These are phyloP conservation scores for Ophiostoma angusticollis DNA, from an alignment of 2,329 filamentous ascomycete genomes.

Conservation along the genomic window DNA sequence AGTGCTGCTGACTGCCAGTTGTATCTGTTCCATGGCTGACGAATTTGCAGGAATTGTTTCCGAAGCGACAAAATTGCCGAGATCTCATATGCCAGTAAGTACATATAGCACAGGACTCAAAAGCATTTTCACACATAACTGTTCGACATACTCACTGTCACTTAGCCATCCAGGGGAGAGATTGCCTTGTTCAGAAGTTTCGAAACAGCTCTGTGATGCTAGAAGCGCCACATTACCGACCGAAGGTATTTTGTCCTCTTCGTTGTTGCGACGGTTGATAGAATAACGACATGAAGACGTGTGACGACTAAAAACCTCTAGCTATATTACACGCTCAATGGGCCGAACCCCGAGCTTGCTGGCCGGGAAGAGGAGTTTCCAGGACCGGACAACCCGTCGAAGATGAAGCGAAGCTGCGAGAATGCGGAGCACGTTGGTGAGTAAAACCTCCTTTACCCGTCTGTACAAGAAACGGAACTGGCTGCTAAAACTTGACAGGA, in stretches of 20 bases:
- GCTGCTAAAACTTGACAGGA: constrained; percentile 29
- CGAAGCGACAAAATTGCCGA: constrained; percentile 76
- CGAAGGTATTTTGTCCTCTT: constrained; percentile 48
- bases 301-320: constrained; percentile 18
- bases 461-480: not conserved
- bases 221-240: constrained; percentile 67
- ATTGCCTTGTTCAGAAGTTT: constrained; percentile 87
- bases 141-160: constrained; percentile 15
- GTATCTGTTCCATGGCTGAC: constrained; percentile 1
- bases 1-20: not conserved
- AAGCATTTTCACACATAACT: not conserved
- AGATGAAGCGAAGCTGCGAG: constrained; percentile 76
- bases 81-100: constrained; percentile 87
- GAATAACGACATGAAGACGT: not conserved
- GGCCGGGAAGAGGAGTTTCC: constrained; percentile 69
- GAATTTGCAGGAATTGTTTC: constrained; percentile 54
- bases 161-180: constrained; percentile 77
- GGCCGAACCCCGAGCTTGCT: constrained; percentile 36
- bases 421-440: constrained; percentile 73
- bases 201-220: constrained; percentile 94
- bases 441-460: no score
- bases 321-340: constrained; percentile 41
- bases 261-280: no score
- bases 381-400: constrained; percentile 67
- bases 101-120: not conserved